Conservation (phyloP, 495 filamentous ascomycete species). For the Podospora bellae-mahoneyi region DNA sequence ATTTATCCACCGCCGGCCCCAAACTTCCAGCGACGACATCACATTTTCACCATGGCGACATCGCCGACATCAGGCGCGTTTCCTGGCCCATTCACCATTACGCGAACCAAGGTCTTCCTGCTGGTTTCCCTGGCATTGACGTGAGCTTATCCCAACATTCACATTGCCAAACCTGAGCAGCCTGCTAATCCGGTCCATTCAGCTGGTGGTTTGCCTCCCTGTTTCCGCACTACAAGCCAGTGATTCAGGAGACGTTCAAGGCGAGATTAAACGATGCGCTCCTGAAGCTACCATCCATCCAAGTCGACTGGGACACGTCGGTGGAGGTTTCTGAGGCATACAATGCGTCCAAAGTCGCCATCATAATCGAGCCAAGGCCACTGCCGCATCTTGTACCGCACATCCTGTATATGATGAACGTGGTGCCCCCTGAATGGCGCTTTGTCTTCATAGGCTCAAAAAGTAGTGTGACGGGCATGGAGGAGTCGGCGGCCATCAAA, state of each 20-base stretch:
- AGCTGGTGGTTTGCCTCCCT: slow-evolving; percentile 45
- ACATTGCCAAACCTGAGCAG: neutral
- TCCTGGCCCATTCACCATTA: neutral
- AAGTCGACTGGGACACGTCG: slow-evolving; percentile 38
- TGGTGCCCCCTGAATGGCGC: slow-evolving; percentile 51
- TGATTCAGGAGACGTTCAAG: slow-evolving; percentile 33
- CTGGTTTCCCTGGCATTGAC: neutral
- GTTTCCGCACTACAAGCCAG: slow-evolving; percentile 40
- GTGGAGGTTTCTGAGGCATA: slow-evolving; percentile 38
- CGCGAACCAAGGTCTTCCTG: slow-evolving; percentile 3
- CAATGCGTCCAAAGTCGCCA: slow-evolving; percentile 47
- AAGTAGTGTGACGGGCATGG: slow-evolving; percentile 39
- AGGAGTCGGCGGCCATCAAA: slow-evolving; percentile 38
- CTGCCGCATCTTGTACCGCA: slow-evolving; percentile 44
- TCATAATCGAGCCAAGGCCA: slow-evolving; percentile 49
- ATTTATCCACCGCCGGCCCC: neutral
- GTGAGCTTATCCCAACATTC: neutral
- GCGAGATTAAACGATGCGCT: slow-evolving; percentile 37
- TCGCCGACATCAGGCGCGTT: neutral
- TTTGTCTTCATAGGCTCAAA: slow-evolving; percentile 49
- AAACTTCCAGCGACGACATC: neutral
- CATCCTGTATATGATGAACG: slow-evolving; percentile 49
- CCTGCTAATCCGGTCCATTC: neutral
- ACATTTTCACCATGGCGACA: neutral
- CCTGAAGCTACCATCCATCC: slow-evolving; percentile 39